Conservation (phyloP, 2,329 filamentous ascomycete genomes). For the Trichoderma lentiforme region DNA sequence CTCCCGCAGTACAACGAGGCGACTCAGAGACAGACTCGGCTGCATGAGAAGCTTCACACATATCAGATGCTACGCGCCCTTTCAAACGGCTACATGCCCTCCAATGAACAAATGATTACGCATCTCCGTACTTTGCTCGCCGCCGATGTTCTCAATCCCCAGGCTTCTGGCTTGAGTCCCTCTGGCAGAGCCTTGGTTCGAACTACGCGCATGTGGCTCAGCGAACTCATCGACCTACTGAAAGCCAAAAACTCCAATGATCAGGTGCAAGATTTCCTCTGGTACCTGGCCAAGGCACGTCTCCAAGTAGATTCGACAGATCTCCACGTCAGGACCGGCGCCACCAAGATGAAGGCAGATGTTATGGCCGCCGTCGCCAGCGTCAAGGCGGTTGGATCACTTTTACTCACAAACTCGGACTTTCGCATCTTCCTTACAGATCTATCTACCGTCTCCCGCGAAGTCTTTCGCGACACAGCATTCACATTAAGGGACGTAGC, state of each 20-base stretch:
- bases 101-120: constrained; percentile 76
- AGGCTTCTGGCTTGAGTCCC: constrained; percentile 66
- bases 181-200: constrained; percentile 72
- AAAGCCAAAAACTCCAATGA: constrained; percentile 78
- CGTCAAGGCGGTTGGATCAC: constrained; percentile 73
- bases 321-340: constrained; percentile 28
- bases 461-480: constrained; percentile 84
- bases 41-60: constrained; percentile 86
- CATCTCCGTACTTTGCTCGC: constrained; percentile 77
- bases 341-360: constrained; percentile 34
- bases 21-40: constrained; percentile 69
- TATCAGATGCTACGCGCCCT: constrained; percentile 89
- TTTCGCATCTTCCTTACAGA: constrained; percentile 85
- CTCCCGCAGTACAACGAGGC: constrained; percentile 86
- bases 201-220: constrained; percentile 69
- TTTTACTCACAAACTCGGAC: constrained; percentile 87
- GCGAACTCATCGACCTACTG: constrained; percentile 77
- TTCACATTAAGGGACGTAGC: constrained; percentile 74
- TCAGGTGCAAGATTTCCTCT: constrained; percentile 88
- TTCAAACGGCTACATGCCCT: constrained; percentile 84
- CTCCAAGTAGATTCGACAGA: constrained; percentile 41
- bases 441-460: constrained; percentile 70
- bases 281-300: constrained; percentile 74
- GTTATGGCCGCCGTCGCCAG: constrained; percentile 62
- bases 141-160: constrained; percentile 73